Percentiles rank a stretch among this genome's conserved stretches.
Conservation (phyloP, 1,284 basidiomycete species). For the Melampsora americana region DNA sequence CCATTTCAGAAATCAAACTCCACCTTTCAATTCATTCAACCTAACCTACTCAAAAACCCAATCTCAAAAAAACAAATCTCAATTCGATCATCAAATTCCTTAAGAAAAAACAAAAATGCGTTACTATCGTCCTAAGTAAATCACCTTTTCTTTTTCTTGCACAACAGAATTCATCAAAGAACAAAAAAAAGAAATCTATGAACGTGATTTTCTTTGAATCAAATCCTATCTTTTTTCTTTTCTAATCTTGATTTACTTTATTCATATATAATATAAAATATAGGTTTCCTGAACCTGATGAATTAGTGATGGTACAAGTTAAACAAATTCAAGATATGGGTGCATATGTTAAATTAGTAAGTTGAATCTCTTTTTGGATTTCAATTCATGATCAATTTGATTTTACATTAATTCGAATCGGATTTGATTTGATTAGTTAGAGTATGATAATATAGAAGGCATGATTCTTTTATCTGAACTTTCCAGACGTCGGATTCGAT, state of each 20-base stretch:
- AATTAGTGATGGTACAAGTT: slow-evolving; percentile 98
- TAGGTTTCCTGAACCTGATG: slow-evolving; percentile 60
- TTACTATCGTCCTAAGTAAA: slow-evolving; percentile 41
- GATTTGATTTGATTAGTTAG: too few relatives aligned
- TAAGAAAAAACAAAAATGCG: slow-evolving; percentile 18
- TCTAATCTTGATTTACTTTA: too few relatives aligned
- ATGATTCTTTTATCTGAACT: slow-evolving; percentile 99
- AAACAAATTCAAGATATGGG: slow-evolving; percentile 99
- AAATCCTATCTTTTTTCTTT: too few relatives aligned
- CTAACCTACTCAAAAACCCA: too few relatives aligned
- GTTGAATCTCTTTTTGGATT: too few relatives aligned
- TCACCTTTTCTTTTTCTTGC: too few relatives aligned
- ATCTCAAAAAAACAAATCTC: not conserved
- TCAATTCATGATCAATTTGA: too few relatives aligned
- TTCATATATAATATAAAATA: too few relatives aligned
- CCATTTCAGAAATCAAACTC: too few relatives aligned
- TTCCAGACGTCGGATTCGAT: slow-evolving; percentile 93
- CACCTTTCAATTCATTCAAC: too few relatives aligned
- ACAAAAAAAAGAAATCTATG: not conserved
- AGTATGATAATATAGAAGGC: slow-evolving; percentile 98
- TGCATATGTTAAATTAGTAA: slow-evolving; percentile 85
- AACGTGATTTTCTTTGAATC: not conserved
- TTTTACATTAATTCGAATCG: too few relatives aligned
- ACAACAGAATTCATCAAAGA: too few relatives aligned
- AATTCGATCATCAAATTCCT: not conserved